Evolutionary conservation across 73 alveolate species (phyloP), one percentile per base, ranked within the genome.

Genomic region (Paramecium biaurelia): DNA sequence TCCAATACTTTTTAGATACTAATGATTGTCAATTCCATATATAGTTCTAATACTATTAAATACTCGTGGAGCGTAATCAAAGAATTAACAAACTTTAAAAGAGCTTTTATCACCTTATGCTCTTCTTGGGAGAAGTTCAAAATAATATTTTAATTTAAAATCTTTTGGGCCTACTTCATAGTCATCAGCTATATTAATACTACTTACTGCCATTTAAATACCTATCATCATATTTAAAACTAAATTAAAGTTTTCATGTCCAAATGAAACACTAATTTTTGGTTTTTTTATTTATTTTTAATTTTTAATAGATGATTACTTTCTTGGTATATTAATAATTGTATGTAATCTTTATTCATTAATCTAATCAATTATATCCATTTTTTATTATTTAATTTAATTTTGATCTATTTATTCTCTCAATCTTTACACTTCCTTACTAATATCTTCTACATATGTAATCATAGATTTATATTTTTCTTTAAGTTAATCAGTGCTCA

Each of bases 171-270:
- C 90, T n/a, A 94, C 72, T 26, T 96, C 96, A 37, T 85, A 72
- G 12, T 94, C 76, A 34, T 95, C 95, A 11, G 93, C 86, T 34
- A 93, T 32, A 47, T 59, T 58, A 8, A 63, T 88, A 47, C 86
- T 85, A 14, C 93, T 96, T 47, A 97, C 97, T 58, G 99, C 98
- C 92, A 96, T 96, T 92, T 97, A 92, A 6, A 97, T 95, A 23
- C 99, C 99, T 12, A 97, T 92, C 99, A 97, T 97, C 88, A 97
- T 97, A 70, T 97, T 96, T 72, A 96, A 85, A 38, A 97, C 98
- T 41, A 96, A 86, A 82, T 97, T 96, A 85, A 95, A 97, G 76
- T 96, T 95, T 38, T 93, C 95, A 85, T 97, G 98, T 24, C 96
- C 96, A 47, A 89, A 89, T 43, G 87, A 70, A 20, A 89, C 94